Evolutionary conservation across 805 yeast genomes (phyloP), one percentile per base, ranked within the genome.

Genomic region (Pichia ethanolica): DNA sequence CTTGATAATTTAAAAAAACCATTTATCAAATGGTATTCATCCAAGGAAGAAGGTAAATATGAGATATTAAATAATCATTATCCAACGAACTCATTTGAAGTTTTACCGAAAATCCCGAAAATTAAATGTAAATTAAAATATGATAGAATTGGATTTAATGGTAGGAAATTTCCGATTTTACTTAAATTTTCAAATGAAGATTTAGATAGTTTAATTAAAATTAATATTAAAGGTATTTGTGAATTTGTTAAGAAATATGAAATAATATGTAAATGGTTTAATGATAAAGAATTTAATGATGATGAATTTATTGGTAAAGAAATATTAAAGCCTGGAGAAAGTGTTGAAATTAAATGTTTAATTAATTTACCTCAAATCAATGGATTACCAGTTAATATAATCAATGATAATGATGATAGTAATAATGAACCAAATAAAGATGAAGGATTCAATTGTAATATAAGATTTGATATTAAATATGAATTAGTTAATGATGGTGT

Each of bases 101-200:
- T 71, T 4, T 56, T 70, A 7, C 77, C 78, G 13, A 65, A 71
- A 44, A 56, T 65, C 3, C 78, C 78, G 6, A 57, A 65, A 4
- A 60, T 68, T 0, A 59, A 55, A 20, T 57, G 68, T 5, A 42
- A 42, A 0, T 46, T 70, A 7, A 55, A 53, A 1, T 53, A 60
- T 25, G 45, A 61, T 0, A 62, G 65, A 7, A 49, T 51, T 40
- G 69, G 64, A 0, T 61, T 62, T 41, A 56, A 59, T 33, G 72
- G 72, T 10, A 71, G 71, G 48, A 52, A 44, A 0, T 54, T 65
- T 26, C 57, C 59, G 1, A 50, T 63, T 25, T 48, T 45, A 0
- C 26, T 73, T 1, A 46, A 47, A 9, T 49, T 71, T 5, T 35
- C 49, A 9, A 70, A 69, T 42, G 30, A 43, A 9, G 56, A 70